phyloP scores from a whole-genome alignment of 169 alveolate species.

The Plasmodium coatneyi region DNA sequence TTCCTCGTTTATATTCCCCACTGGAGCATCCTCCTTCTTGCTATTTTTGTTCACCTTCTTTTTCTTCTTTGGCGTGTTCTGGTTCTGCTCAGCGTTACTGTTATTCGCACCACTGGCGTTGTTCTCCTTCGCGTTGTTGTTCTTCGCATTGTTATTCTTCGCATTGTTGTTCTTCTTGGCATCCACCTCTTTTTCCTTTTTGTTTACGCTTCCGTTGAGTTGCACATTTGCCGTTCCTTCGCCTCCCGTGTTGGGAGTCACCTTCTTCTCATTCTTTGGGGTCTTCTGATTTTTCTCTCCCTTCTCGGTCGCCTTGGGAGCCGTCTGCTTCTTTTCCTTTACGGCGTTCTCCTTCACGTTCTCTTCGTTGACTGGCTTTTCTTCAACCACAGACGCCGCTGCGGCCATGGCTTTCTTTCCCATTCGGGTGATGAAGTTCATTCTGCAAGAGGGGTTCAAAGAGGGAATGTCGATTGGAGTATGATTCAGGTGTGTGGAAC shows the following conservation, averaged over 20 bases:
- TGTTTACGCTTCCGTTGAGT: constrained; percentile 23
- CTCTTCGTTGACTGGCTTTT: not conserved
- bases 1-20: not conserved
- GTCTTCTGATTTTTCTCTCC: not conserved
- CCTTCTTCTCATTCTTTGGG: not conserved
- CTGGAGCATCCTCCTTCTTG: constrained; percentile 1
- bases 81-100: not conserved
- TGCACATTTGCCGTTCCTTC: constrained; percentile 16
- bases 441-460: not conserved
- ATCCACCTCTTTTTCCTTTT: constrained; percentile 21
- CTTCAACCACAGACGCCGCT: constrained; percentile 1
- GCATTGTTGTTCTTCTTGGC: constrained; percentile 12
- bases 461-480: not conserved
- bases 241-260: not conserved
- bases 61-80: constrained; percentile 3
- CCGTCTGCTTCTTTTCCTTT: constrained; percentile 22
- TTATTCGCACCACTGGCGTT: not conserved
- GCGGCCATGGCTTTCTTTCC: constrained; percentile 58
- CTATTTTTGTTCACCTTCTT: constrained; percentile 9
- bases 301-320: constrained; percentile 20
- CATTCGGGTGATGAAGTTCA: constrained; percentile 54
- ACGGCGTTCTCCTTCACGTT: not conserved
- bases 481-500: not conserved
- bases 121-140: constrained; percentile 13
- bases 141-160: constrained; percentile 14